Evolutionary conservation across 345 rosid species (phyloP).

Genomic region (Salix brachista): DNA sequence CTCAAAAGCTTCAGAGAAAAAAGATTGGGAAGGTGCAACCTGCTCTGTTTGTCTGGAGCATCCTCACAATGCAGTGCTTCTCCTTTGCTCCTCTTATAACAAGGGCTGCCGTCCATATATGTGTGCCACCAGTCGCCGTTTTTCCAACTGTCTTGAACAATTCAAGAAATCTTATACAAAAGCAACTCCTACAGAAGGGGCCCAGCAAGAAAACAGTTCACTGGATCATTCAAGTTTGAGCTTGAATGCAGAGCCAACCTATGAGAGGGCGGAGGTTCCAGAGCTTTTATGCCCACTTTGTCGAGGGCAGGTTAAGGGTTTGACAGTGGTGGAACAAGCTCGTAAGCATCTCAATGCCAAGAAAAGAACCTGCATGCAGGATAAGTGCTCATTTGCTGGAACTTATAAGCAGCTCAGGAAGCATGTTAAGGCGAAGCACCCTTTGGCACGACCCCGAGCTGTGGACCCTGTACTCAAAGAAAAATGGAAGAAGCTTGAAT

Average conservation of each 20-base stretch:
- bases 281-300: constrained; percentile 83
- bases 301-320: constrained; percentile 89
- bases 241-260: constrained; percentile 16
- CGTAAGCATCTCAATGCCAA: constrained; percentile 58
- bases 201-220: constrained; percentile 16
- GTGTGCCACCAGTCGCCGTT: constrained; percentile 83
- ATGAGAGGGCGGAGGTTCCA: constrained; percentile 44
- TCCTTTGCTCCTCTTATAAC: constrained; percentile 72
- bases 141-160: constrained; percentile 82
- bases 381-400: constrained; percentile 61
- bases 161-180: constrained; percentile 61
- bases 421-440: constrained; percentile 78
- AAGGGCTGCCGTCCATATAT: constrained; percentile 93
- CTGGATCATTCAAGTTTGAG: constrained; percentile 19
- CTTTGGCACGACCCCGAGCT: constrained; percentile 66
- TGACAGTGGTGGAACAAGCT: constrained; percentile 80
- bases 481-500: constrained; percentile 74
- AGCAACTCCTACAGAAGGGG: constrained; percentile 30
- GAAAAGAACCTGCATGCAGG: constrained; percentile 78
- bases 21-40: constrained; percentile 60
- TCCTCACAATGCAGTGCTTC: constrained; percentile 87
- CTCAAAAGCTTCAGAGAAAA: constrained; percentile 40
- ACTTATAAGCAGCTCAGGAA: constrained; percentile 59
- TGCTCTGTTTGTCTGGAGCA: constrained; percentile 77
- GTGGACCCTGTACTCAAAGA: constrained; percentile 67